phyloP scores from a whole-genome alignment of 1,284 basidiomycete species.

The Bondarzewia mesenterica region DNA sequence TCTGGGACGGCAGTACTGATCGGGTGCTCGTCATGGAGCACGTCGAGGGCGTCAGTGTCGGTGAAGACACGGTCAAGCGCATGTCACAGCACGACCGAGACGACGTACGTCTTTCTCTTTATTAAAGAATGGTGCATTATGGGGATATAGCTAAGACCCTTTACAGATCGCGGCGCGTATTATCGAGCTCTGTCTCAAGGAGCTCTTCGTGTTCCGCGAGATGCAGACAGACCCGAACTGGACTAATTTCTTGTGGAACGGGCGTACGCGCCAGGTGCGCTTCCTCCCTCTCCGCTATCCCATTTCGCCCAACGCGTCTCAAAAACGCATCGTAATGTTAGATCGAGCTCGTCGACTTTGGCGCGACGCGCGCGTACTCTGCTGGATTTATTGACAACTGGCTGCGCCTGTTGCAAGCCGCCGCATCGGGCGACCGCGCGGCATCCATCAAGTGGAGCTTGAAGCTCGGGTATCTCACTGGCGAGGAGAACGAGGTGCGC shows the following conservation, averaged over 20 bases:
- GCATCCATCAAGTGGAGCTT: conserved; percentile 72
- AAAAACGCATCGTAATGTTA: conserved; percentile 18
- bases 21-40: conserved; percentile 88
- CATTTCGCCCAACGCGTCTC: neutral
- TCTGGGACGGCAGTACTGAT: conserved; percentile 75
- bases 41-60: conserved; percentile 79
- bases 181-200: conserved; percentile 81
- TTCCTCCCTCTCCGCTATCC: neutral
- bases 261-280: conserved; percentile 40
- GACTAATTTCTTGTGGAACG: conserved; percentile 94
- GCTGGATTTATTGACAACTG: conserved; percentile 87
- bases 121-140: neutral
- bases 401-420: conserved; percentile 75
- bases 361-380: conserved; percentile 85
- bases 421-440: conserved; percentile 61
- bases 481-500: conserved; percentile 74
- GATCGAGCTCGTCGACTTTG: conserved; percentile 94
- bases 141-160: neutral
- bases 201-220: conserved; percentile 84
- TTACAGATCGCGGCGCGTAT: conserved; percentile 76
- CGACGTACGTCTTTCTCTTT: conserved; percentile 39
- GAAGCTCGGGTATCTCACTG: conserved; percentile 85
- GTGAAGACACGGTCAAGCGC: conserved; percentile 44
- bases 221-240: conserved; percentile 99
- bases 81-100: conserved; percentile 65